A percentile compares a stretch with the other conserved stretches of the same genome.
These are phyloP conservation scores for Penicillium steckii DNA, from an alignment of 495 filamentous ascomycete species.

Conservation along the genomic window DNA sequence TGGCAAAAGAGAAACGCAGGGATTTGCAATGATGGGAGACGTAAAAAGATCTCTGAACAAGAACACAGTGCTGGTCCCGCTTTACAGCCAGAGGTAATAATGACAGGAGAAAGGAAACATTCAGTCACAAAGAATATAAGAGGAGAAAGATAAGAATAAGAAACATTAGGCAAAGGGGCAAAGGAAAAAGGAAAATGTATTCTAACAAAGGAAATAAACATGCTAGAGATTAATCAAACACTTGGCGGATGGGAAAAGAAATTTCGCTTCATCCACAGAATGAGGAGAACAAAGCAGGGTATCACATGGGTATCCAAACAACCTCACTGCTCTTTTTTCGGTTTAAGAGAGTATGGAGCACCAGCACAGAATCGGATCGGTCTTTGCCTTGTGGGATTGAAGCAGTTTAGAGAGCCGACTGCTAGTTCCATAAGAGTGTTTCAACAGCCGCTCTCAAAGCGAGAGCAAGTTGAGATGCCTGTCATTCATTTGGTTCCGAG, in stretches of 20 bases:
- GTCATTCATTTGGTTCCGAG: conserved; percentile 1
- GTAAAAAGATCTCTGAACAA: conserved; percentile 19
- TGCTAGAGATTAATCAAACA: conserved; percentile 38
- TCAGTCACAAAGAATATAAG: conserved; percentile 20
- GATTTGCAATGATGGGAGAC: conserved; percentile 3
- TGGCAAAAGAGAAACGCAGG: conserved; percentile 2
- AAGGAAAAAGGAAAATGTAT: conserved; percentile 37
- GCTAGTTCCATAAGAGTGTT: conserved; percentile 17
- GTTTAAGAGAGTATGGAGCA: conserved; percentile 15
- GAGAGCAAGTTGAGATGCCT: conserved; percentile 4
- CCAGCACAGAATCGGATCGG: conserved; percentile 17
- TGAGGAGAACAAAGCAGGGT: conserved; percentile 40
- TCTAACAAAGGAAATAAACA: conserved; percentile 34
- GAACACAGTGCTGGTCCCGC: conserved; percentile 24
- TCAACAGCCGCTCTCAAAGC: conserved; percentile 9
- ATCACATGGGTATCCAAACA: conserved; percentile 48
- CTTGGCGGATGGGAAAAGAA: conserved; percentile 23
- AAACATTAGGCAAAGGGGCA: conserved; percentile 32
- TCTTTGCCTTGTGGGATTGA: conserved; percentile 25
- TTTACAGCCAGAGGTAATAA: conserved; percentile 46
- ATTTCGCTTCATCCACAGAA: conserved; percentile 41
- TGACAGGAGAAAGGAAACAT: conserved; percentile 33
- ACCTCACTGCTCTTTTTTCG: conserved; percentile 36
- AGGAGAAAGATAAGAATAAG: conserved; percentile 12
- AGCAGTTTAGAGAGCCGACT: conserved; percentile 12